phyloP scores from a whole-genome alignment of 2,329 filamentous ascomycete species.

The Neopestalotiopsis rosae region DNA sequence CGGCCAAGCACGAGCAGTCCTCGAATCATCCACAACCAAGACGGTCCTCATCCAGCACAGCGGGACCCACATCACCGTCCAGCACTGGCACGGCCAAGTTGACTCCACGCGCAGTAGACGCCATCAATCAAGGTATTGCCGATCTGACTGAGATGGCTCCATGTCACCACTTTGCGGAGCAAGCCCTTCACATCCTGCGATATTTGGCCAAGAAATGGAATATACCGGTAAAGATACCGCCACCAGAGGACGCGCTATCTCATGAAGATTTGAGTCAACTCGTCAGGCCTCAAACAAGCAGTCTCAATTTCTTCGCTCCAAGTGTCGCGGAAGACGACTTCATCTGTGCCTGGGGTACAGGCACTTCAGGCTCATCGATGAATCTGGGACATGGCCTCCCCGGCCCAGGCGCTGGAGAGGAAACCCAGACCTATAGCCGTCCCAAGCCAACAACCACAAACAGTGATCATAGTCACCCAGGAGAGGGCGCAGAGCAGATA shows the following conservation, averaged over 20 bases:
- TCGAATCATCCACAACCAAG: constrained; percentile 13
- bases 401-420: constrained; percentile 1
- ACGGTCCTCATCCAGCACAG: constrained; percentile 13
- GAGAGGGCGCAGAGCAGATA: constrained; percentile 12
- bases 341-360: constrained; percentile 50
- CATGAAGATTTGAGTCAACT: constrained; percentile 44
- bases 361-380: neutral
- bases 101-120: constrained; percentile 47
- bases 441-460: neutral
- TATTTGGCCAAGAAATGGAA: constrained; percentile 65
- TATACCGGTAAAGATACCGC: constrained; percentile 53
- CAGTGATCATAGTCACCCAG: constrained; percentile 9
- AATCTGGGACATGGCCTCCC: neutral
- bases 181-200: constrained; percentile 63
- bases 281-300: constrained; percentile 54
- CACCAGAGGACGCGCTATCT: constrained; percentile 31
- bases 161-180: constrained; percentile 65
- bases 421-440: neutral
- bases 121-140: constrained; percentile 59
- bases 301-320: constrained; percentile 63
- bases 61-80: constrained; percentile 24
- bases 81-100: constrained; percentile 34
- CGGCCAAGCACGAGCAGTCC: constrained; percentile 25
- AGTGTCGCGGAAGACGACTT: constrained; percentile 55
- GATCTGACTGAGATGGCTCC: constrained; percentile 66